These are phyloP conservation scores for Medicago lupulina DNA, from an alignment of 306 rosid genomes.

Conservation along the genomic window DNA sequence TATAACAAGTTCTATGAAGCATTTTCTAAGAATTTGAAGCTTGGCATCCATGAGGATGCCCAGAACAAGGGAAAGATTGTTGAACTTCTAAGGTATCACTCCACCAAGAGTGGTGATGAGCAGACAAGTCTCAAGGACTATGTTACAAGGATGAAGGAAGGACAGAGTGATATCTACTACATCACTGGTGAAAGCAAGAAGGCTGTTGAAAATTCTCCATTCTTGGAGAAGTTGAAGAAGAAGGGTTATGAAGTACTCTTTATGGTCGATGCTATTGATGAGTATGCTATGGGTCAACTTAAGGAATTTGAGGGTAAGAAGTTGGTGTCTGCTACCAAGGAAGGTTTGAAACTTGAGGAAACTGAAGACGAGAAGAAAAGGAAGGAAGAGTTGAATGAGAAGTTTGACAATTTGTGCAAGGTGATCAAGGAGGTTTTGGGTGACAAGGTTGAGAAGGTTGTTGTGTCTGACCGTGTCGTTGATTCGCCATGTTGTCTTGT, in stretches of 20 bases:
- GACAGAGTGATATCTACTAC: conserved; percentile 80
- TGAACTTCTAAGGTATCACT: conserved; percentile 78
- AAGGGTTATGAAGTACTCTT: conserved; percentile 76
- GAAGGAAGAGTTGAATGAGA: conserved; percentile 64
- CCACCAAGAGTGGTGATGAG: conserved; percentile 91
- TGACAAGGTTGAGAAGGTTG: conserved; percentile 77
- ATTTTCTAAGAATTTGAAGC: conserved; percentile 85
- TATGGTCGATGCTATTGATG: conserved; percentile 94
- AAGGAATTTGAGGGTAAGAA: conserved; percentile 89
- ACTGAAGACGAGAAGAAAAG: conserved; percentile 71
- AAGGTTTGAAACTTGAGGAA: conserved; percentile 79
- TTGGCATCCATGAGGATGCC: conserved; percentile 87
- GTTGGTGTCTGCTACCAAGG: conserved; percentile 89
- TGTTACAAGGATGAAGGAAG: conserved; percentile 91
- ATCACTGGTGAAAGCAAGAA: conserved; percentile 90
- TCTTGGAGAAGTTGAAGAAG: conserved; percentile 86
- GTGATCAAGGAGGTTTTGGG: conserved; percentile 88
- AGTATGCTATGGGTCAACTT: conserved; percentile 82
- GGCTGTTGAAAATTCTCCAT: conserved; percentile 87
- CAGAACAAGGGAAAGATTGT: conserved; percentile 77
- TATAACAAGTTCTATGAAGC: conserved; percentile 86
- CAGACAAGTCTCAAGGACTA: conserved; percentile 85
- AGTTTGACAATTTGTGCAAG: conserved; percentile 80
- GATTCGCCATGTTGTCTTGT: conserved; percentile 94
- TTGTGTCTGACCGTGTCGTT: conserved; percentile 81